These are phyloP conservation scores for Bipolaris oryzae DNA, from an alignment of 2,329 filamentous ascomycete genomes.

Conservation along the genomic window DNA sequence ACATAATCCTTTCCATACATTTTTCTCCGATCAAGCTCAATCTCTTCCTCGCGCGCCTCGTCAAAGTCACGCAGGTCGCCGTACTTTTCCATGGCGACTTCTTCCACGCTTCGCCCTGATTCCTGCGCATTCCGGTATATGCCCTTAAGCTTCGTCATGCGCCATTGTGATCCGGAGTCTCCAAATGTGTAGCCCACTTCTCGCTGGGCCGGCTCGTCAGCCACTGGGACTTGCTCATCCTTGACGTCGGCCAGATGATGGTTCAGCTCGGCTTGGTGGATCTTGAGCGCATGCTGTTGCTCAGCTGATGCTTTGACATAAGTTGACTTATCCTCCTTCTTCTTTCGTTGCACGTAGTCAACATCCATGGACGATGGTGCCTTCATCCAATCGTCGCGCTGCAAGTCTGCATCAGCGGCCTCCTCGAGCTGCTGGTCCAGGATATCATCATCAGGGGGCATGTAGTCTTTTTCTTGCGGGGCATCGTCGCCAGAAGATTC, in stretches of 20 bases:
- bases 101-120: constrained; percentile 73
- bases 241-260: constrained; percentile 66
- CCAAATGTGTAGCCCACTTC: constrained; percentile 85
- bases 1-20: constrained; percentile 86
- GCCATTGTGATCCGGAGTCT: constrained; percentile 88
- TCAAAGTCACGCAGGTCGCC: constrained; percentile 85
- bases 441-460: constrained; percentile 51
- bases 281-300: constrained; percentile 67
- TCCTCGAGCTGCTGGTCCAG: constrained; percentile 52
- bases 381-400: constrained; percentile 94
- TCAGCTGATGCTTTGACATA: constrained; percentile 57
- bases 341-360: constrained; percentile 76
- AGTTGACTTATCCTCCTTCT: constrained; percentile 53
- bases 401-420: constrained; percentile 51
- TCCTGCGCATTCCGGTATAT: constrained; percentile 83
- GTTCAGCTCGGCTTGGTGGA: constrained; percentile 85
- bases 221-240: constrained; percentile 20
- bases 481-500: constrained; percentile 36
- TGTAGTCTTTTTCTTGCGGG: constrained; percentile 54
- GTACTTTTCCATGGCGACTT: constrained; percentile 81
- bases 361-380: constrained; percentile 80
- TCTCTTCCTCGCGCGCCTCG: constrained; percentile 88
- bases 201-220: constrained; percentile 60
- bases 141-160: constrained; percentile 91
- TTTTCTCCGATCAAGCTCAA: constrained; percentile 82